phyloP scores from a whole-genome alignment of 805 yeast genomes.

The Pichia scutulata region DNA sequence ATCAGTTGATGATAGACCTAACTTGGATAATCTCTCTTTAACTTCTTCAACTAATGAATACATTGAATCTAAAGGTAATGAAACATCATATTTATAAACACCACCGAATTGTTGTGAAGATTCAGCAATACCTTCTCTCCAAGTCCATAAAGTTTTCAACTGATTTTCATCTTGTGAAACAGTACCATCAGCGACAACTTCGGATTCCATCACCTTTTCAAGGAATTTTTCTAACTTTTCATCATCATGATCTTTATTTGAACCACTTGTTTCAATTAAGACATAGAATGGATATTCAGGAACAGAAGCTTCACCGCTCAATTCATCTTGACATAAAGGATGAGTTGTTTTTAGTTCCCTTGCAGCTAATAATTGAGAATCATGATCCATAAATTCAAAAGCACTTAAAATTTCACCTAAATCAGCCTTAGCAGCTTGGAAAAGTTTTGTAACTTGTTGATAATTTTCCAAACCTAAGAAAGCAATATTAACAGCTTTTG shows the following conservation, averaged over 20 bases:
- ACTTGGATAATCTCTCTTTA: constrained; percentile 48
- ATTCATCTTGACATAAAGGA: constrained; percentile 62
- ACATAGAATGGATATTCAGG: constrained; percentile 79
- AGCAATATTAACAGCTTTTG: constrained; percentile 80
- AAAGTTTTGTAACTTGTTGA: constrained; percentile 78
- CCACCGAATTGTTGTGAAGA: constrained; percentile 83
- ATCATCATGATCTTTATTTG: constrained; percentile 88
- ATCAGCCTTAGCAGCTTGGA: constrained; percentile 68
- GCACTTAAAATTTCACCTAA: constrained; percentile 84
- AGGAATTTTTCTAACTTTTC: constrained; percentile 80
- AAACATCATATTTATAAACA: constrained; percentile 94
- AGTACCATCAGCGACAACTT: constrained; percentile 82
- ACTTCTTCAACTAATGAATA: constrained; percentile 78
- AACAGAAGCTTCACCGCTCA: constrained; percentile 32
- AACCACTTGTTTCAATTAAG: constrained; percentile 92
- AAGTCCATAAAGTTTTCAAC: constrained; percentile 74
- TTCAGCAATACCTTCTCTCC: constrained; percentile 95
- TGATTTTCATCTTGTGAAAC: constrained; percentile 95
- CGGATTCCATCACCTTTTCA: constrained; percentile 79
- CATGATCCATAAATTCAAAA: constrained; percentile 86
- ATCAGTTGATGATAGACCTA: constrained; percentile 54
- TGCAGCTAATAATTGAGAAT: constrained; percentile 57
- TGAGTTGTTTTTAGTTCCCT: constrained; percentile 52
- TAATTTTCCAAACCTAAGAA: constrained; percentile 75
- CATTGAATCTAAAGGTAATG: constrained; percentile 75